Evolutionary conservation across 345 rosid species (phyloP).

Genomic region (Litchi chinensis): DNA sequence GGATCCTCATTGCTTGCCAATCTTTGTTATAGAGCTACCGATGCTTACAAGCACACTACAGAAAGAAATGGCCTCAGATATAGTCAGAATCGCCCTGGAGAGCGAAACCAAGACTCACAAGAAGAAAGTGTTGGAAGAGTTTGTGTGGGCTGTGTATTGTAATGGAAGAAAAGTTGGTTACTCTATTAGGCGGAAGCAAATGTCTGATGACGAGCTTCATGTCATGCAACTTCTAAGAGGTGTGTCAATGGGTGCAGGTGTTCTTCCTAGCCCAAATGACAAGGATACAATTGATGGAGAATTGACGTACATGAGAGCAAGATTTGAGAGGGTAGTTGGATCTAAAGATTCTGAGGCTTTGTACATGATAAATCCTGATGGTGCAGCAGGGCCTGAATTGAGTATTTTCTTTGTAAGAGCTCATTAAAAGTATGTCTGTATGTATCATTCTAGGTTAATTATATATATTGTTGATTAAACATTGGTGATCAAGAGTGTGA

Average conservation of each 20-base stretch:
- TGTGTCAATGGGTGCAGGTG: constrained; percentile 98
- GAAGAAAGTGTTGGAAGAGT: constrained; percentile 84
- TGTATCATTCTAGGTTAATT: not conserved
- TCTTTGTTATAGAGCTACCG: constrained; percentile 84
- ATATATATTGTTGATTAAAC: not conserved
- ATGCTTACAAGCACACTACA: constrained; percentile 69
- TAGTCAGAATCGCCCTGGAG: constrained; percentile 80
- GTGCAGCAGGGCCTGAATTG: constrained; percentile 80
- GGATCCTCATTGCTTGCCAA: constrained; percentile 83
- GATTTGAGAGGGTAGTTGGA: constrained; percentile 86
- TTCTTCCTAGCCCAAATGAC: constrained; percentile 68
- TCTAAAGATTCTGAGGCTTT: constrained; percentile 91
- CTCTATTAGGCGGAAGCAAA: constrained; percentile 79
- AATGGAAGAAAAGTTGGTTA: constrained; percentile 89
- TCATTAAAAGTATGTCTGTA: constrained; percentile 29
- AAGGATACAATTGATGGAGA: constrained; percentile 66
- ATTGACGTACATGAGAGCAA: constrained; percentile 86
- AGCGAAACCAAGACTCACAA: constrained; percentile 80
- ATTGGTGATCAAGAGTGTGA: not conserved
- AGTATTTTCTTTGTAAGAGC: constrained; percentile 88
- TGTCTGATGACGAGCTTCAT: constrained; percentile 84
- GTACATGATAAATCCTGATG: constrained; percentile 96
- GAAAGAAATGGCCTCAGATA: constrained; percentile 93
- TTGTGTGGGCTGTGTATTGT: constrained; percentile 91
- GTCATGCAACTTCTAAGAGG: constrained; percentile 86